Evolutionary conservation across 1,284 basidiomycete species (phyloP).

Genomic region (Bondarzewia mesenterica): DNA sequence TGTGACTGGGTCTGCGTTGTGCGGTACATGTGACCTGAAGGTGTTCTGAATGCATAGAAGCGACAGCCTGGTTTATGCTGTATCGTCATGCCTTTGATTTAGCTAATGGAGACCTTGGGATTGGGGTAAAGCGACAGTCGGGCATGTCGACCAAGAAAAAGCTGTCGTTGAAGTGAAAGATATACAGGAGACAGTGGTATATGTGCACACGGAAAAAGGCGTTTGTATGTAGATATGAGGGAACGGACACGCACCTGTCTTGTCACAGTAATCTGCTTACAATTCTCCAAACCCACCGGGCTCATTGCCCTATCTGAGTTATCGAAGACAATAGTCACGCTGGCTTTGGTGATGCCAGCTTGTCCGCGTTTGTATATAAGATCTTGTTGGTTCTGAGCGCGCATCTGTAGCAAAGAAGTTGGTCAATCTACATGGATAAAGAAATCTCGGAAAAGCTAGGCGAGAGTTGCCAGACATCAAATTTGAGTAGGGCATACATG

Average conservation of each 20-base stretch:
- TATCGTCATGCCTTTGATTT: no score
- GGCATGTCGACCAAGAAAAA: no score
- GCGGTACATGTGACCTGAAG: no score
- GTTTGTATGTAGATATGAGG: no score
- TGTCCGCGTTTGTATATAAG: slow-evolving; percentile 98
- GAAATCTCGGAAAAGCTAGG: no score
- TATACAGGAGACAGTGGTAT: background rate
- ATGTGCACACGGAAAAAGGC: no score
- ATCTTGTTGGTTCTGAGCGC: slow-evolving; percentile 94
- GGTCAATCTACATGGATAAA: background rate
- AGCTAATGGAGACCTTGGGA: no score
- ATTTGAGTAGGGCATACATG: background rate
- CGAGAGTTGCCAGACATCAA: no score
- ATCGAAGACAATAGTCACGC: slow-evolving; percentile 98
- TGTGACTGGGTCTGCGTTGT: no score
- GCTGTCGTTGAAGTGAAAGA: background rate
- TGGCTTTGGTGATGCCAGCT: slow-evolving; percentile 95
- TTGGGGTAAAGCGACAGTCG: no score
- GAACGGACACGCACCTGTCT: slow-evolving; percentile 62
- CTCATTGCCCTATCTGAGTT: slow-evolving; percentile 90
- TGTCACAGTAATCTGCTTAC: slow-evolving; percentile 91
- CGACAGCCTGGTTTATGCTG: no score
- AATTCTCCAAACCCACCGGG: slow-evolving; percentile 80
- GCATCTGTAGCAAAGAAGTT: slow-evolving; percentile 56
- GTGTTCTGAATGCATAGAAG: no score